Evolutionary conservation across 495 filamentous ascomycete genomes (phyloP).

Genomic region (Daldinia decipiens): DNA sequence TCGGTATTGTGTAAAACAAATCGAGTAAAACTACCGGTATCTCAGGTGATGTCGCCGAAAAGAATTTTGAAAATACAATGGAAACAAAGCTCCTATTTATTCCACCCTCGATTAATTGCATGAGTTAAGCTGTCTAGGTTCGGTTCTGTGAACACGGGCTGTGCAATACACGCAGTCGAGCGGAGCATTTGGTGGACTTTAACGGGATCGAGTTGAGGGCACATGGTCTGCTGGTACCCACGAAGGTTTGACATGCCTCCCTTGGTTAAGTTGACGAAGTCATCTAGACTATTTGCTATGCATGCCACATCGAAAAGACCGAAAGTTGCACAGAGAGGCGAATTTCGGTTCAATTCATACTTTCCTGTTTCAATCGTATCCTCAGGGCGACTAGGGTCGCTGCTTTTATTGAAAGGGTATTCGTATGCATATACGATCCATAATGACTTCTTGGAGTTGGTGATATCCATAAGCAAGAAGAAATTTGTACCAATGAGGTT

Average conservation of each 20-base stretch:
- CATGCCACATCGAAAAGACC: constrained; percentile 15
- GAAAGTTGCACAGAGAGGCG: neutral
- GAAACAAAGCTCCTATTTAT: neutral
- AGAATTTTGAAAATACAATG: neutral
- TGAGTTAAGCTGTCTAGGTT: neutral
- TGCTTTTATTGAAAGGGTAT: neutral
- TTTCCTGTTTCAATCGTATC: neutral
- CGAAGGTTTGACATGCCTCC: neutral
- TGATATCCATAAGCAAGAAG: constrained; percentile 16
- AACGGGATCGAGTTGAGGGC: constrained; percentile 5
- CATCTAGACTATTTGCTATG: constrained; percentile 2
- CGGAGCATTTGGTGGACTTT: neutral
- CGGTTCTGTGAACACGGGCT: constrained; percentile 2
- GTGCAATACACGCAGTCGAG: neutral
- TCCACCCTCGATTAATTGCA: neutral
- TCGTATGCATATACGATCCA: constrained; percentile 19
- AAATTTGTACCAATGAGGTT: neutral
- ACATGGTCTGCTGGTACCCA: neutral
- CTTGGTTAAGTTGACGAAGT: neutral
- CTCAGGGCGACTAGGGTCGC: neutral
- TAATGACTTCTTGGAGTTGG: constrained; percentile 8
- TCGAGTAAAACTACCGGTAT: neutral
- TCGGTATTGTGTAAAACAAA: neutral
- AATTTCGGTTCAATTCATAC: constrained; percentile 5
- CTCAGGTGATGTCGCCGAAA: neutral